Percentiles rank a stretch among this genome's conserved stretches.
Evolutionary conservation across 495 filamentous ascomycete genomes (phyloP).

Genomic region (Penicillium steckii): DNA sequence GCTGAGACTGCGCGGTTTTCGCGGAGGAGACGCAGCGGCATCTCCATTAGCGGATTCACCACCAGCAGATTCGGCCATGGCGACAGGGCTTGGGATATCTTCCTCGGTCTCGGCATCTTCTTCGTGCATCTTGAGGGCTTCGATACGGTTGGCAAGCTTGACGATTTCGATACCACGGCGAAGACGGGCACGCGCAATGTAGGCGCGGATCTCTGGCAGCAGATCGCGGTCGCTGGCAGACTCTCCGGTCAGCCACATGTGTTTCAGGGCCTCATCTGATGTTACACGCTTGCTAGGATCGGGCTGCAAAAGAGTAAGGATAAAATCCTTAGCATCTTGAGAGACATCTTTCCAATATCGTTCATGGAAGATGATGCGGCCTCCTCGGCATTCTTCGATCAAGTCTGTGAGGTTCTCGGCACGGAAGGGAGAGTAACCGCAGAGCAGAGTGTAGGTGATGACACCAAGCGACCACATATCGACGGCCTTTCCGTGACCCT

Average conservation of each 20-base stretch:
- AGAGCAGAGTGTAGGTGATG: conserved; percentile 99
- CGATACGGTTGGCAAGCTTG: conserved; percentile 96
- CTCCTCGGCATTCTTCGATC: conserved; percentile 89
- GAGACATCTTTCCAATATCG: conserved; percentile 99
- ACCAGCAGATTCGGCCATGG: conserved; percentile 33
- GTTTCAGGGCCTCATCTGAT: conserved; percentile 78
- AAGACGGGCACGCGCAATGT: conserved; percentile 86
- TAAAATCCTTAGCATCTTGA: conserved; percentile 93
- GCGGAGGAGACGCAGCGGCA: conserved; percentile 11
- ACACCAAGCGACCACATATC: conserved; percentile 99
- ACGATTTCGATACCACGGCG: conserved; percentile 94
- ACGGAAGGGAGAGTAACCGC: conserved; percentile 97
- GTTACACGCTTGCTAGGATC: conserved; percentile 74
- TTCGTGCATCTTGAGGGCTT: conserved; percentile 93
- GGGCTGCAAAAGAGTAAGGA: conserved; percentile 75
- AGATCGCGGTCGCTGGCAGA: conserved; percentile 92
- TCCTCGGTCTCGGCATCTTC: conserved; percentile 82
- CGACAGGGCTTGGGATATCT: conserved; percentile 60
- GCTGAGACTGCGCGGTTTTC: conserved; percentile 65
- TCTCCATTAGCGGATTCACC: conserved; percentile 7
- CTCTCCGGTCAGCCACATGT: conserved; percentile 88
- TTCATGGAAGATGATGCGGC: conserved; percentile 94
- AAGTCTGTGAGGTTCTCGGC: conserved; percentile 90
- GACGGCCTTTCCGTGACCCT: conserved; percentile 97
- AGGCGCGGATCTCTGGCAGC: conserved; percentile 93